phyloP scores from a whole-genome alignment of 306 rosid genomes.

The Biancaea sappan region DNA sequence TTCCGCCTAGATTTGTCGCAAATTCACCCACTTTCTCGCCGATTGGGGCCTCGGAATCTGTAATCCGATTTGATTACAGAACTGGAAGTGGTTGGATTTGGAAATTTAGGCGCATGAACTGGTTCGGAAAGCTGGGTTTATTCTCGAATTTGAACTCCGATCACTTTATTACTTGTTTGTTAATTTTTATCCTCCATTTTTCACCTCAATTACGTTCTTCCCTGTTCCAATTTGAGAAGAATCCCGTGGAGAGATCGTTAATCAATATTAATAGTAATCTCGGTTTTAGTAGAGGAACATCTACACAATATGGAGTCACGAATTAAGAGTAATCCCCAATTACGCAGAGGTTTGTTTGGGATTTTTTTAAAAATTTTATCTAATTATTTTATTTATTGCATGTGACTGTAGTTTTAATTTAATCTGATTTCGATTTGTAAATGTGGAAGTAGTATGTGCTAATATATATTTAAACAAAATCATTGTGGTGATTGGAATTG shows the following conservation, averaged over 20 bases:
- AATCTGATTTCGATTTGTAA: constrained; percentile 5
- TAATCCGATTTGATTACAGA: constrained; percentile 30
- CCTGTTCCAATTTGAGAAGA: constrained; percentile 45
- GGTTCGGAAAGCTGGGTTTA: constrained; percentile 86
- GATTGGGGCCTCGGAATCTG: constrained; percentile 8
- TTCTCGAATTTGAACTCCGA: constrained; percentile 69
- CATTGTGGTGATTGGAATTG: background rate
- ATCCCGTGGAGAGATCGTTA: constrained; percentile 48
- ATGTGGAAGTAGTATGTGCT: background rate
- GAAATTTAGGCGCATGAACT: constrained; percentile 86
- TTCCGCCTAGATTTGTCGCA: background rate
- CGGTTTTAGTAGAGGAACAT: constrained; percentile 25
- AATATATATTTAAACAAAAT: background rate
- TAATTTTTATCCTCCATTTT: constrained; percentile 79
- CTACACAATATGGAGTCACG: constrained; percentile 69
- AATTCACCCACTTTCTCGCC: background rate
- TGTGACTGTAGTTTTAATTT: background rate
- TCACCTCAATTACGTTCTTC: constrained; percentile 69
- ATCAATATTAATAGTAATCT: constrained; percentile 20
- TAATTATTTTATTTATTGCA: background rate
- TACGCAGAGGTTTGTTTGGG: constrained; percentile 71
- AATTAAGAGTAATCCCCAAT: constrained; percentile 65
- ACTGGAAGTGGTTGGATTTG: constrained; percentile 7
- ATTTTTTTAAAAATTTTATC: background rate
- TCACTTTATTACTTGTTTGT: constrained; percentile 74